These are phyloP conservation scores for Candida albicans DNA, from an alignment of 1,139 yeast genomes.

Conservation along the genomic window DNA sequence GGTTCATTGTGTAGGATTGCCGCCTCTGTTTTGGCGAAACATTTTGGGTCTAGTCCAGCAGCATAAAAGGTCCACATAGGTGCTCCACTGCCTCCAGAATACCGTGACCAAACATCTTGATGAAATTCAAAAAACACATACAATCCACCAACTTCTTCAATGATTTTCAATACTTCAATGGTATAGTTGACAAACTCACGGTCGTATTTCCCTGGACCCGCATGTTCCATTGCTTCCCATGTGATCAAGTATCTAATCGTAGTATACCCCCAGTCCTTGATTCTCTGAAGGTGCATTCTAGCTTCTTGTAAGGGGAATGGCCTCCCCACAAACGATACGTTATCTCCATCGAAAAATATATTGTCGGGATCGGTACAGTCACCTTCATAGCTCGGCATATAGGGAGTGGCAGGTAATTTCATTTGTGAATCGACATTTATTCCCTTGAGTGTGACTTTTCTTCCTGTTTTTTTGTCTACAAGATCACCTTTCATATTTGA, in stretches of 20 bases:
- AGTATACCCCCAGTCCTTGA: slow-evolving; percentile 82
- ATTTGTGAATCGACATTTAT: slow-evolving; percentile 79
- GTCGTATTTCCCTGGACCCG: slow-evolving; percentile 84
- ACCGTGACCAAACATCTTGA: slow-evolving; percentile 94
- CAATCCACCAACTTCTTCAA: slow-evolving; percentile 67
- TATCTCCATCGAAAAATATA: slow-evolving; percentile 65
- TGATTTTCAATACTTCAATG: slow-evolving; percentile 55
- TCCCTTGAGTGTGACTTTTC: slow-evolving; percentile 69
- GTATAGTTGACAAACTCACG: slow-evolving; percentile 74
- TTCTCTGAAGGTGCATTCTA: slow-evolving; percentile 61
- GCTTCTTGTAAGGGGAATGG: slow-evolving; percentile 81
- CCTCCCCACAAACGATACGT: slow-evolving; percentile 75
- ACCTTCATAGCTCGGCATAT: slow-evolving; percentile 52
- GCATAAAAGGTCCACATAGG: slow-evolving; percentile 95
- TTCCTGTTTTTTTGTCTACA: slow-evolving; percentile 52
- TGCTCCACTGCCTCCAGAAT: slow-evolving; percentile 93
- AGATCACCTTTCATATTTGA: slow-evolving; percentile 54
- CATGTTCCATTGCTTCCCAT: slow-evolving; percentile 93
- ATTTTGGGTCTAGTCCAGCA: slow-evolving; percentile 81
- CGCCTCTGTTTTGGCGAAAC: slow-evolving; percentile 69
- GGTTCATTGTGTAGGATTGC: slow-evolving; percentile 68
- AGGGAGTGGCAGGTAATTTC: slow-evolving; percentile 66
- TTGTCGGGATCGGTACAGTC: slow-evolving; percentile 43
- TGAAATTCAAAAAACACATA: slow-evolving; percentile 87
- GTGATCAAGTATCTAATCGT: slow-evolving; percentile 74